Evolutionary conservation across 306 rosid species (phyloP), one percentile per base, ranked within the genome.

Genomic region (Quercus mongolica): DNA sequence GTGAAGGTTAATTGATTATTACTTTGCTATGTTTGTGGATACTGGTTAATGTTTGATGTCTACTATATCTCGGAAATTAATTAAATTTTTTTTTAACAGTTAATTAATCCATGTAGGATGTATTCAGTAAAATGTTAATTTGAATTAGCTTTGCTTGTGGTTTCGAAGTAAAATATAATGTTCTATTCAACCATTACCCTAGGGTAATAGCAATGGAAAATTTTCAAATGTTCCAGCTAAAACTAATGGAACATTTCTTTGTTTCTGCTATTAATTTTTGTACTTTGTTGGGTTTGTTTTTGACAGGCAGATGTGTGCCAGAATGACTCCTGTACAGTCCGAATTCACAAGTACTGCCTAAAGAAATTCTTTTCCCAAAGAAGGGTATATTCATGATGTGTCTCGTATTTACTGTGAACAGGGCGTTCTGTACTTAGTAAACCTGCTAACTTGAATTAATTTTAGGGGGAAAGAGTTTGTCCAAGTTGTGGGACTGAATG

Each of bases 301-400:
- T 77, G 68, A 83, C 91, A 92, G 97, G 95, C 97, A 28, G 88
- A 80, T 59, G 59, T 91, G 82, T 94, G 99, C 88, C 74, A 70
- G 76, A 94, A 90, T 82, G 91, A 91, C 71, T 77, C 77, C 59
- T 94, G 99, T 77, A 67, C 82, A 6, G 91, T 85, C 28, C 85
- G 97, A 78, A 89, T 94, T 76, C 99, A 92, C 83, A 83, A 49
- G 41, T 90, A 94, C 84, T 94, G 99, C 81, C 85, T 88, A 68
- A 84, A 86, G 88, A 91, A 94, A 70, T 81, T 91, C 76, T 89
- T 87, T 68, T 82, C 80, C 3, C 79, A 82, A 81, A 86, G 55
- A 71, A 89, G 83, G 97, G 97, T 94, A 87, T 65, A 26, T 15
- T 76, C 78, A 71, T 31, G 56, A 81, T 83, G 30, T 70, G 21